These are phyloP conservation scores for Viridothelium virens DNA, from an alignment of 495 filamentous ascomycete species.

Conservation along the genomic window DNA sequence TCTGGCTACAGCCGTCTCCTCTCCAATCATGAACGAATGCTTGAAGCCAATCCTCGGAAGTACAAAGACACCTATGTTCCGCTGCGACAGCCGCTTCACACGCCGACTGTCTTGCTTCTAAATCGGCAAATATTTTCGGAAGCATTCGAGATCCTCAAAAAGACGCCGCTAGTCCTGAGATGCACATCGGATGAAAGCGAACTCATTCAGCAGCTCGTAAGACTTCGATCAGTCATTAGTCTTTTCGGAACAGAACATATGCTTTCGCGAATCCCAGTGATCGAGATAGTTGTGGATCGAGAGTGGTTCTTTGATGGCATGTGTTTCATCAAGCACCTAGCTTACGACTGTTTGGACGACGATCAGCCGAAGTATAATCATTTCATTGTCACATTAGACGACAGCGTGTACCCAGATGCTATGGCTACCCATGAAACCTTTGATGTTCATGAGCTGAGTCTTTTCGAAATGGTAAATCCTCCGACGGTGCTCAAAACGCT, in stretches of 20 bases:
- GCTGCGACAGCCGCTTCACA: slow-evolving; percentile 26
- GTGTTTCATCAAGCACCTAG: no score
- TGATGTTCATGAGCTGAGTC: no score
- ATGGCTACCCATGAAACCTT: no score
- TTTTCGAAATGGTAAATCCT: no score
- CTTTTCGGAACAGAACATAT: not conserved
- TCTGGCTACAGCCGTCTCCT: slow-evolving; percentile 15
- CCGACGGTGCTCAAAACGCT: no score
- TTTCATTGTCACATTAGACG: no score
- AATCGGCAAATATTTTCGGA: slow-evolving; percentile 23
- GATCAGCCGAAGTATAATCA: no score
- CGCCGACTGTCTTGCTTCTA: slow-evolving; percentile 24
- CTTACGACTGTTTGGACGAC: no score
- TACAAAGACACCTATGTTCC: slow-evolving; percentile 22
- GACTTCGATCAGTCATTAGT: no score
- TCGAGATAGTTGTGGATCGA: not conserved
- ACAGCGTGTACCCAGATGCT: no score
- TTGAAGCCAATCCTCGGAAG: not conserved
- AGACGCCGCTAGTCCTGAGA: not conserved
- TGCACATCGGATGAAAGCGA: no score
- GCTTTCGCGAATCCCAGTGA: not conserved
- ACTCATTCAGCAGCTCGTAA: no score
- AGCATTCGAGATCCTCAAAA: slow-evolving; percentile 2
- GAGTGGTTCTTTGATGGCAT: not conserved
- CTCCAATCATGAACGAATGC: slow-evolving; percentile 15